These are phyloP conservation scores for Melocanna baccifera DNA, from an alignment of 176 grass and related monocot genomes.

Conservation along the genomic window DNA sequence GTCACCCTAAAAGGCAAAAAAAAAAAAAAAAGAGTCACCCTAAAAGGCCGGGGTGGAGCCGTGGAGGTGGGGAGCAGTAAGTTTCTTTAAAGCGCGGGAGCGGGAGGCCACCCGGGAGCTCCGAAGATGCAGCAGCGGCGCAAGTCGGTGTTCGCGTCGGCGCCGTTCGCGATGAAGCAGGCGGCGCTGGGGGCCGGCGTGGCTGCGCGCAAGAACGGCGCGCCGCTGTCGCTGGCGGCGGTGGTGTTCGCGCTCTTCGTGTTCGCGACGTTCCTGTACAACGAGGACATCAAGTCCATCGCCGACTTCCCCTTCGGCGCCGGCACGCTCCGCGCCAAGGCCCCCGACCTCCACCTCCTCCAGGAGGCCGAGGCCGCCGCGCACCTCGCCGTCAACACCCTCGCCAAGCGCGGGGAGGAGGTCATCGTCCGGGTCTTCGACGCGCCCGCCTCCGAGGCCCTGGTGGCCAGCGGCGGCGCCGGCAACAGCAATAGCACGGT, in stretches of 20 bases:
- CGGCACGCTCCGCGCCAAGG: slow-evolving; percentile 44
- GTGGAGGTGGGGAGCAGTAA: neutral
- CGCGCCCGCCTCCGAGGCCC: neutral
- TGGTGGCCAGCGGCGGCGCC: neutral
- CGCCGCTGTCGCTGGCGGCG: slow-evolving; percentile 60
- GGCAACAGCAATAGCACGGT: neutral
- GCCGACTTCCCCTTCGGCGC: slow-evolving; percentile 73
- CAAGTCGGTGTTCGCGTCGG: slow-evolving; percentile 64
- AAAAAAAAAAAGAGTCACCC: too few relatives aligned
- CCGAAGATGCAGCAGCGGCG: slow-evolving; percentile 72
- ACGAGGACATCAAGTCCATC: slow-evolving; percentile 91
- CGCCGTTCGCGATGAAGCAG: slow-evolving; percentile 69
- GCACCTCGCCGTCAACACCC: slow-evolving; percentile 51
- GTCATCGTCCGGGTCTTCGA: slow-evolving; percentile 46
- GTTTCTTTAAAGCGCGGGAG: slow-evolving; percentile 21
- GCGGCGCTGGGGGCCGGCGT: slow-evolving; percentile 59
- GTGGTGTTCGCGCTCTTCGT: slow-evolving; percentile 72
- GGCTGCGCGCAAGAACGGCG: slow-evolving; percentile 62
- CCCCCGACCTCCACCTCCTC: slow-evolving; percentile 52
- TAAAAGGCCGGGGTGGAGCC: neutral
- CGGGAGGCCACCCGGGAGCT: neutral
- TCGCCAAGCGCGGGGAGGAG: slow-evolving; percentile 48
- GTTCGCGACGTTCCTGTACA: slow-evolving; percentile 89
- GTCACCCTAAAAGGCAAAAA: slow-evolving; percentile 11
- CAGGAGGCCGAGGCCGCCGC: slow-evolving; percentile 56